Conservation (phyloP, 805 yeast genomes). For the Lachancea lanzarotensis region DNA sequence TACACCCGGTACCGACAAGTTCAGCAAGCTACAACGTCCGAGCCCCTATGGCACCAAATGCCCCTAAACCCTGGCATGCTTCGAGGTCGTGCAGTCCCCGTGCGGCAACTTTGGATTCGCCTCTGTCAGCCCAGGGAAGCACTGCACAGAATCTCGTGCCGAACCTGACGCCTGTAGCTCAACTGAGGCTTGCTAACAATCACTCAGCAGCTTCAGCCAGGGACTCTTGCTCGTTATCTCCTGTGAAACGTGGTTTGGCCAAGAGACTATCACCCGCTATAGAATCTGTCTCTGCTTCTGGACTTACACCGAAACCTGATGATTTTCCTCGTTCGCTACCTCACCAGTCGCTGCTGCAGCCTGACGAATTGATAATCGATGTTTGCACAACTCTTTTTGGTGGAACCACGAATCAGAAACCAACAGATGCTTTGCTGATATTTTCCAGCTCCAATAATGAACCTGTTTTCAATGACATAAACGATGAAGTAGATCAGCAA, state of each 20-base stretch:
- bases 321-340: background rate
- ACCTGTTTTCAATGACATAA: constrained; percentile 1
- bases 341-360: constrained; percentile 19
- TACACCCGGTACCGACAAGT: constrained; percentile 3
- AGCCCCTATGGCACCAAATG: background rate
- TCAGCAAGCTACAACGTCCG: background rate
- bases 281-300: background rate
- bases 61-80: constrained; percentile 1
- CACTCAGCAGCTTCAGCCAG: background rate
- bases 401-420: constrained; percentile 19
- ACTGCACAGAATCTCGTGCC: background rate
- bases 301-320: background rate
- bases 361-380: constrained; percentile 25
- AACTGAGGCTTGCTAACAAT: constrained; percentile 1
- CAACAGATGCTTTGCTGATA: constrained; percentile 23
- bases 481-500: background rate
- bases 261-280: background rate
- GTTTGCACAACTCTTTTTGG: constrained; percentile 25
- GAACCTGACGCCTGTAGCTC: constrained; percentile 2
- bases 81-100: constrained; percentile 6
- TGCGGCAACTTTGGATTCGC: background rate
- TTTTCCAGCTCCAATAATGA: constrained; percentile 11
- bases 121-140: background rate
- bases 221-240: constrained; percentile 1
- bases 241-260: background rate